Base-by-base conservation (phyloP, 192 early-diverging fungal genomes). In the Umbelopsis sp. region DNA sequence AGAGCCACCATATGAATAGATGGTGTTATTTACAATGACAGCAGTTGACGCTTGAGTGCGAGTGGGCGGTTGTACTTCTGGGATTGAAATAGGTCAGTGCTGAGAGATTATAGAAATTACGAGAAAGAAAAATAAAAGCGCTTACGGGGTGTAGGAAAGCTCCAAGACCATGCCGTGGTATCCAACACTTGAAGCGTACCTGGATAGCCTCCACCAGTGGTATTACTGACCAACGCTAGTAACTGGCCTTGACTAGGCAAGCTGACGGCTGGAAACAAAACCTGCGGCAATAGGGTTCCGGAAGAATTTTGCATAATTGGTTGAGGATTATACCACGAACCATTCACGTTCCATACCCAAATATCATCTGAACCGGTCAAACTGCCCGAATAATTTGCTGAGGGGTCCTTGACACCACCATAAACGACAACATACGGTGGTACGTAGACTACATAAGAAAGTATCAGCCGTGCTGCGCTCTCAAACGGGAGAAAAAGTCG, bases 1-100 rank as follows among this genome's bases (percentile, higher is more conserved):
- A 15, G 72, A 22, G 0, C 78, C 78, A 33, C 78, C 78, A 51
- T 75, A 79, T 22, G 64, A 72, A 49, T 66, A 79, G 67, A 83
- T 68, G 77, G 73, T 74, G 85, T 78, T 78, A 80, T 86, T 75
- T 78, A 91, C 69, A 80, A 67, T 16, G 78, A 81, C 49, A 84
- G 87, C 71, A 76, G 85, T 78, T 75, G 84, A 74, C 81, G 74
- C 21, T 78, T 78, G 1, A 74, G 85, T 21, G 78, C 86, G 68
- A 55, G 69, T 70, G 45, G 73, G 41, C 41, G 67, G 47, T 47
- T 51, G 52, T 9, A 69, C 48, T 50, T 46, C 70, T 64, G 61
- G 6, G 25, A 10, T 23, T 23, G 21, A 53, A 23, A 23, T 12
- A 61, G 55, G 27, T 61, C 30, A 61, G 10, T 18, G 4, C 37